Conservation (phyloP, 257 asterid species). For the Lycium barbarum region DNA sequence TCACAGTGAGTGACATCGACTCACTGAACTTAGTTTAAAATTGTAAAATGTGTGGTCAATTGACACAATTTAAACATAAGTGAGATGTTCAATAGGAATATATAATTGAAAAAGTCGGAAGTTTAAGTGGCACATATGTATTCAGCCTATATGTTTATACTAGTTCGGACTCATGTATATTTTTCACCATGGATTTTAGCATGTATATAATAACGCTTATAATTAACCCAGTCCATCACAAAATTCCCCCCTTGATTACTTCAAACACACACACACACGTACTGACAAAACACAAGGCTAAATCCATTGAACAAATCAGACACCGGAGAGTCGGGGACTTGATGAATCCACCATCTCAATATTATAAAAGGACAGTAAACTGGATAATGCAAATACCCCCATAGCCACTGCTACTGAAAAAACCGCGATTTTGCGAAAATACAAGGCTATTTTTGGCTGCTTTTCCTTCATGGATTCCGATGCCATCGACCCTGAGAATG, state of each 20-base stretch:
- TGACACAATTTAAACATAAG: too few species aligned
- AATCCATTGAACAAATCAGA: neutral
- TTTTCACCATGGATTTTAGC: neutral
- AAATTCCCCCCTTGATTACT: neutral
- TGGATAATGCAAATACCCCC: neutral
- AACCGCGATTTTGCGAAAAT: neutral
- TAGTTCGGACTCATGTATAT: neutral
- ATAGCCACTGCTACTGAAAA: neutral
- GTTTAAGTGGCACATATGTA: too few species aligned
- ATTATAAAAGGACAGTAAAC: neutral
- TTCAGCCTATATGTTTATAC: neutral
- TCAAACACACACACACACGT: neutral
- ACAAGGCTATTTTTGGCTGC: neutral
- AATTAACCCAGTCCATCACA: neutral
- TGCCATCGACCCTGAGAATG: conserved; percentile 21
- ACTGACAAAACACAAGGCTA: too few species aligned
- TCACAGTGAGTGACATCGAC: too few species aligned
- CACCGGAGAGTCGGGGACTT: neutral
- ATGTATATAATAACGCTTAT: neutral
- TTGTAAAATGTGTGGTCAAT: too few species aligned
- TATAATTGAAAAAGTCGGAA: too few species aligned
- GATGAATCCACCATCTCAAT: conserved; percentile 1
- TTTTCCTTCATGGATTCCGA: conserved; percentile 1
- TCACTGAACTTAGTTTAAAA: too few species aligned
- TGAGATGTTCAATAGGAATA: too few species aligned